These are phyloP conservation scores for Clonostachys byssicola DNA, from an alignment of 2,329 filamentous ascomycete genomes.

Conservation along the genomic window DNA sequence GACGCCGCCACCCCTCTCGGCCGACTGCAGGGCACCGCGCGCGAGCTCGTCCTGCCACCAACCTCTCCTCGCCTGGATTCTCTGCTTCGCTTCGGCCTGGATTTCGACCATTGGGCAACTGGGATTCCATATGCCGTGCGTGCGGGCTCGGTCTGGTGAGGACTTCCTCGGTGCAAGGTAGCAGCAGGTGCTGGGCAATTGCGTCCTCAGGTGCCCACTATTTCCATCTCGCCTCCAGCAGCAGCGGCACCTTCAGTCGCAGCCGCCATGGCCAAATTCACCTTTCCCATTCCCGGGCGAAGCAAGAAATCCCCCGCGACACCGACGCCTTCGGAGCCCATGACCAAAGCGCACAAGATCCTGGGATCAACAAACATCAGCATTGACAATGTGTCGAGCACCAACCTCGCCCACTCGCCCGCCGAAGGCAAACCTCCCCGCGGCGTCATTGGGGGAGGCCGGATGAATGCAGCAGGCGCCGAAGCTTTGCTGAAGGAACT, in stretches of 20 bases:
- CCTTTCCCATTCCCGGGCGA: constrained; percentile 33
- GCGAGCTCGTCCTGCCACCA: too few species aligned
- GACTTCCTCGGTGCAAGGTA: background rate
- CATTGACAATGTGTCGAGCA: constrained; percentile 33
- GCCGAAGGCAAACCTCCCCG: constrained; percentile 32
- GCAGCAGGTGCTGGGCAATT: background rate
- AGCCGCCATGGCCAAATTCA: constrained; percentile 17
- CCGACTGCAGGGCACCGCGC: too few species aligned
- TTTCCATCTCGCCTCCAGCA: background rate
- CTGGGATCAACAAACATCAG: constrained; percentile 40
- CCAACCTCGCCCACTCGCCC: constrained; percentile 37
- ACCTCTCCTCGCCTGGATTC: too few species aligned
- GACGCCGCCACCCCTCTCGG: too few species aligned
- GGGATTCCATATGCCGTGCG: too few species aligned
- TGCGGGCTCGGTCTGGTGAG: too few species aligned
- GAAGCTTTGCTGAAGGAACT: too few species aligned
- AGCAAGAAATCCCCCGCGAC: constrained; percentile 30
- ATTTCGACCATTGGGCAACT: too few species aligned
- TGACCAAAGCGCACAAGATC: constrained; percentile 48
- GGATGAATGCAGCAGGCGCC: background rate
- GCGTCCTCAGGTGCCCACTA: too few species aligned
- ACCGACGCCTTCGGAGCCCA: constrained; percentile 18
- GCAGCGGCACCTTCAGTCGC: background rate
- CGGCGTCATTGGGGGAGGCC: constrained; percentile 5
- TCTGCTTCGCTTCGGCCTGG: too few species aligned